Evolutionary conservation across 768 basidiomycete genomes (phyloP).

Genomic region (Macrocybe gigantea): DNA sequence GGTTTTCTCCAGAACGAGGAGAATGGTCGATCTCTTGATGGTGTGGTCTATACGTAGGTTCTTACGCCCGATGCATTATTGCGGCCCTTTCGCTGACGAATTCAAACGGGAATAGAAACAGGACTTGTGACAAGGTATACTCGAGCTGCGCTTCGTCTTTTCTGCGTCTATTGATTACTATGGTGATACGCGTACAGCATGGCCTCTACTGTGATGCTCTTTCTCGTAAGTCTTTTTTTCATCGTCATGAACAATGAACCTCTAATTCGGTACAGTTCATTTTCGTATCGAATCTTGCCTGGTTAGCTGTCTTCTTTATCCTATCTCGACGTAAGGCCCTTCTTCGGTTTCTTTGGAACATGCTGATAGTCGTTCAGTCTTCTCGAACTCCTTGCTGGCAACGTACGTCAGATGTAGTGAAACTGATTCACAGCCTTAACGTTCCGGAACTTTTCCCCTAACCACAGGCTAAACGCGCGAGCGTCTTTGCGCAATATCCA

Average conservation of each 20-base stretch:
- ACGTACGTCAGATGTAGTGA: slow-evolving; percentile 3
- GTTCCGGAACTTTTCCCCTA: background rate
- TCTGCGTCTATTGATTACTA: background rate
- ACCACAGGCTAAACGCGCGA: slow-evolving; percentile 6
- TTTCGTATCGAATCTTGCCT: slow-evolving; percentile 6
- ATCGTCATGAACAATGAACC: background rate
- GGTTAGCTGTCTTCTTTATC: slow-evolving; percentile 9
- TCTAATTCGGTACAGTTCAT: background rate
- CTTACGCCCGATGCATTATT: background rate
- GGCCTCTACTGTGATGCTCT: slow-evolving; percentile 4
- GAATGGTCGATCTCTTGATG: slow-evolving; percentile 8
- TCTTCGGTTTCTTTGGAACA: background rate
- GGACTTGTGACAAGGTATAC: slow-evolving; percentile 8
- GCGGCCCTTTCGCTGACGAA: background rate
- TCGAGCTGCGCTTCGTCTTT: background rate
- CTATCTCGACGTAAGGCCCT: slow-evolving; percentile 7
- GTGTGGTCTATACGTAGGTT: slow-evolving; percentile 9
- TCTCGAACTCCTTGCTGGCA: slow-evolving; percentile 10
- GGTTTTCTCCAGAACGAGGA: slow-evolving; percentile 3
- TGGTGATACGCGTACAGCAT: background rate
- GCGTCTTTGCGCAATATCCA: background rate
- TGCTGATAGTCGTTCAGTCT: slow-evolving; percentile 1
- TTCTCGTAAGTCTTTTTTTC: slow-evolving; percentile 3
- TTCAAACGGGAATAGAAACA: slow-evolving; percentile 3
- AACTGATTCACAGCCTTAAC: background rate